phyloP scores from a whole-genome alignment of 306 rosid species.

The Castanopsis chinensis region DNA sequence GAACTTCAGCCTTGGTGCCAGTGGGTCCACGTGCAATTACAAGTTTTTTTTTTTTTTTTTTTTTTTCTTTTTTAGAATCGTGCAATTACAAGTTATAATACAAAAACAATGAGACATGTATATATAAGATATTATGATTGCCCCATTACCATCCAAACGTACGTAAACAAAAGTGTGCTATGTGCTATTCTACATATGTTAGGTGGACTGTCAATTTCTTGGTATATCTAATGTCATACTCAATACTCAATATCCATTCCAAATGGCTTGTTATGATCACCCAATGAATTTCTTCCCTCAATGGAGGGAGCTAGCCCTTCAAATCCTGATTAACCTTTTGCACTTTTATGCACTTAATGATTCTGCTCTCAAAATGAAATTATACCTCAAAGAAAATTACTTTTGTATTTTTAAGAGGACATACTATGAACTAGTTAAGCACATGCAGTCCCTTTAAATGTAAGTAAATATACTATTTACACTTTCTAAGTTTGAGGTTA shows the following conservation, averaged over 20 bases:
- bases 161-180: neutral
- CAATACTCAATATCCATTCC: conserved; percentile 1
- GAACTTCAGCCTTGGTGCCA: neutral
- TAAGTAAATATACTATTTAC: neutral
- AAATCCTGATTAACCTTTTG: no score
- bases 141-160: conserved; percentile 1
- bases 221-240: conserved; percentile 13
- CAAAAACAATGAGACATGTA: neutral
- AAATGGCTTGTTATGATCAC: neutral
- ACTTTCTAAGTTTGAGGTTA: no score
- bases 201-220: conserved; percentile 25
- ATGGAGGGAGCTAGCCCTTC: no score
- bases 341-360: neutral
- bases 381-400: neutral
- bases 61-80: no score
- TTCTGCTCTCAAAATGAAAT: neutral
- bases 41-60: no score
- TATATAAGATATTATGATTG: neutral
- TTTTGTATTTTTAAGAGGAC: neutral
- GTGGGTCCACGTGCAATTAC: neutral
- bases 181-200: neutral
- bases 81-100: neutral
- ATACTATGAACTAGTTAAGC: neutral
- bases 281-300: neutral
- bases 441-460: neutral